Evolutionary conservation across 805 yeast genomes (phyloP).

Genomic region (Saitoella complicata): DNA sequence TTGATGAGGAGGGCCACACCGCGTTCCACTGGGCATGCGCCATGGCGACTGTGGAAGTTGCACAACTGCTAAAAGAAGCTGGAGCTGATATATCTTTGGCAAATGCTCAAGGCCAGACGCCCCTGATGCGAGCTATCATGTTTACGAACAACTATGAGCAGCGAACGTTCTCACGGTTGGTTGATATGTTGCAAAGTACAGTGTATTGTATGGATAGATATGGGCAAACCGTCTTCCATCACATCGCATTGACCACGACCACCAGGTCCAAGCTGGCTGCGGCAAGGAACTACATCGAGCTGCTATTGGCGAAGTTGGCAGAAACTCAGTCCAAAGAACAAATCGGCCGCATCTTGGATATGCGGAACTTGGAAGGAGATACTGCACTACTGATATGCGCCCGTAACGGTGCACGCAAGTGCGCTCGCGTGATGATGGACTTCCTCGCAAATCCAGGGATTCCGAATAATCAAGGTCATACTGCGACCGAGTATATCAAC

Average conservation of each 20-base stretch:
- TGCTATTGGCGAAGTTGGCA: conserved; percentile 54
- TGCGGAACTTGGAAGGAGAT: conserved; percentile 68
- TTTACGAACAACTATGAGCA: conserved; percentile 79
- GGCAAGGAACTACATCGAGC: conserved; percentile 67
- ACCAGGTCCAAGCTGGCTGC: conserved; percentile 57
- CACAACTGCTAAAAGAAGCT: conserved; percentile 54
- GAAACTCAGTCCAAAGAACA: conserved; percentile 47
- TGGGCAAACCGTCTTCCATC: conserved; percentile 65
- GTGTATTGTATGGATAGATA: conserved; percentile 65
- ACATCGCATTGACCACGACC: conserved; percentile 55
- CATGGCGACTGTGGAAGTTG: conserved; percentile 68
- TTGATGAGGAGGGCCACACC: conserved; percentile 89
- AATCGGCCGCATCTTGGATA: conserved; percentile 34
- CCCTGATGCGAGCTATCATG: conserved; percentile 66
- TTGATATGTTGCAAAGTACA: conserved; percentile 61
- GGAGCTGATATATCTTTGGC: conserved; percentile 53
- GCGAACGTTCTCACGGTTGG: conserved; percentile 60
- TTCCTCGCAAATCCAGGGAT: conserved; percentile 33
- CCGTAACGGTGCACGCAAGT: conserved; percentile 32
- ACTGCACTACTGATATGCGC: conserved; percentile 73
- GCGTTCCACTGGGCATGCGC: conserved; percentile 97
- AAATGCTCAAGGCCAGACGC: conserved; percentile 68
- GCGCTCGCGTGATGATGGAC: conserved; percentile 29
- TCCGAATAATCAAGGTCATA: conserved; percentile 26
- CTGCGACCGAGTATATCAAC: conserved; percentile 24